phyloP scores from a whole-genome alignment of 768 basidiomycete genomes.

The Psilocybe cyanescens region DNA sequence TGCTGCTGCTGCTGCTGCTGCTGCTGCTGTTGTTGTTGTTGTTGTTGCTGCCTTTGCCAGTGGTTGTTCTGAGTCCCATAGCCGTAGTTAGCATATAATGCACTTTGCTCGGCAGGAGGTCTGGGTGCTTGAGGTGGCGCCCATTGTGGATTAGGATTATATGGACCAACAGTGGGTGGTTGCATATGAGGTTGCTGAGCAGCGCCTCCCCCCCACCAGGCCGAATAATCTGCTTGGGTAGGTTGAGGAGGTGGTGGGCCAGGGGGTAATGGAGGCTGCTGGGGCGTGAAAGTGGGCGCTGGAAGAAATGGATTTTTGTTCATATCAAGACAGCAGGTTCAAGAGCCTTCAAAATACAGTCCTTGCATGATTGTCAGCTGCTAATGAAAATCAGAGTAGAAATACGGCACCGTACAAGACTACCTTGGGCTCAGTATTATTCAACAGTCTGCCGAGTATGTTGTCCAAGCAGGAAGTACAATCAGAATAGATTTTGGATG shows the following conservation, averaged over 20 bases:
- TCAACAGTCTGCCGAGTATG: not conserved
- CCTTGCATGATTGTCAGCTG: slow-evolving; percentile 3
- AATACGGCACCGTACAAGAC: not conserved
- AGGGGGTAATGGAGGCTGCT: slow-evolving; percentile 80
- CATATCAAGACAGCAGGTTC: slow-evolving; percentile 43
- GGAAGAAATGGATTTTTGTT: slow-evolving; percentile 87
- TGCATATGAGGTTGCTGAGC: slow-evolving; percentile 55
- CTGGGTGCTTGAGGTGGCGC: slow-evolving; percentile 63
- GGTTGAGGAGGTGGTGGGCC: slow-evolving; percentile 77
- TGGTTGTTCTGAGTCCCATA: slow-evolving; percentile 72
- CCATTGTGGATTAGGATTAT: slow-evolving; percentile 72
- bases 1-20: slow-evolving; percentile 50
- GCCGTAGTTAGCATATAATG: slow-evolving; percentile 90
- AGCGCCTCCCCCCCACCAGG: slow-evolving; percentile 72
- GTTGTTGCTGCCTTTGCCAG: slow-evolving; percentile 70
- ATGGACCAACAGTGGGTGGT: slow-evolving; percentile 51
- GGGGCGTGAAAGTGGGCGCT: slow-evolving; percentile 66
- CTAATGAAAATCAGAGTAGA: not conserved
- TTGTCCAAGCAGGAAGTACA: not conserved
- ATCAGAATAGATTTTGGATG: not conserved
- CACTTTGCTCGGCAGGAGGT: slow-evolving; percentile 78
- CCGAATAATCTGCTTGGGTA: slow-evolving; percentile 71
- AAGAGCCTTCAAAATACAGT: slow-evolving; percentile 8
- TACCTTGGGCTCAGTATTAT: not conserved
- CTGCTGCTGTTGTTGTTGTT: slow-evolving; percentile 35